Base-by-base conservation (phyloP, 225 moss, liverwort and hornwort species). In the Marchantia polymorpha region DNA sequence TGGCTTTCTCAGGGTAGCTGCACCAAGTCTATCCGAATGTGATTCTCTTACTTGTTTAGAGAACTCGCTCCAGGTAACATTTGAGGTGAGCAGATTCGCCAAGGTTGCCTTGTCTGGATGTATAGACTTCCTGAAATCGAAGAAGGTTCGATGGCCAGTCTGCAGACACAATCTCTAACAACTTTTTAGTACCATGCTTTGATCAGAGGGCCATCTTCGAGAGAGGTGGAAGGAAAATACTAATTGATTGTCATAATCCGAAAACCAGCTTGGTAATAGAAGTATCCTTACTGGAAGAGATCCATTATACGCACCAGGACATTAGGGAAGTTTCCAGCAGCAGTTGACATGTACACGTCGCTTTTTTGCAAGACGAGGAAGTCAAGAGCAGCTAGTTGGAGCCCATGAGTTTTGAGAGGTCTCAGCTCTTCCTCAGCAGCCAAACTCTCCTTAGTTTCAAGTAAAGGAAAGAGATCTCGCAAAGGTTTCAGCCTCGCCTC, bases 261-360 rank as follows among this genome's bases (percentile, higher is more conserved):
- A 39, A 39, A 5, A 39, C 39, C 39, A 39, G 39, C 39, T 39
- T 39, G 2, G 39, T 2, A 39, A 39, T 39, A 39, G 3, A 39
- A 39, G 39, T 39, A 58, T 58, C 17, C 58, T 58, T 4, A 58
- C 61, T n/a, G 61, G 61, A 23, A 61, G 23, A 61, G 23, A 10
- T 8, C n/a, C 1, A 61, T 16, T 12, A 65, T 13, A 74, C 75
- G 65, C 50, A 83, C 83, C 82, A 89, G 79, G 39, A 91, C 91
- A 51, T 91, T 91, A 31, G 88, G 88, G 23, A 89, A 91, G 75
- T 91, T 91, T 72, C 91, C 91, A 61, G 89, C 91, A 63, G 91
- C 86, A 56, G 86, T 91, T 69, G 91, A 91, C 89, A 91, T 89
- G 78, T 87, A 91, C 70, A 88, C 85, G 55, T 91, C 89, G 53